These are phyloP conservation scores for Lasiosphaeria miniovina DNA, from an alignment of 495 filamentous ascomycete genomes.

Conservation along the genomic window DNA sequence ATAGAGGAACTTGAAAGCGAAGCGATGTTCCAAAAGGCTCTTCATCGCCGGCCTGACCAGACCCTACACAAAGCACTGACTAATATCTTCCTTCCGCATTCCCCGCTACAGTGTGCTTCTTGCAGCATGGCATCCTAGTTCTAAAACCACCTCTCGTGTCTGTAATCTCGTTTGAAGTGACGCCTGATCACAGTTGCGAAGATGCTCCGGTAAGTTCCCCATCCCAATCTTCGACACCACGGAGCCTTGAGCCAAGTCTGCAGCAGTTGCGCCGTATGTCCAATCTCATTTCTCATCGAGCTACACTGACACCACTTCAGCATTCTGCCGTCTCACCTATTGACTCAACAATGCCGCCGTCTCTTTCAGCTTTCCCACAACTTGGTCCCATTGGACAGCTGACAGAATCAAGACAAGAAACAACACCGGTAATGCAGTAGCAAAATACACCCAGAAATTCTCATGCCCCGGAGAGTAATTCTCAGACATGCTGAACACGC, in stretches of 20 bases:
- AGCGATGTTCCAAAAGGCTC: too few relatives aligned
- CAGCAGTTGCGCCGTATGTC: conserved; percentile 4
- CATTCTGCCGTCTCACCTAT: conserved; percentile 1
- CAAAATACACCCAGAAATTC: conserved; percentile 16
- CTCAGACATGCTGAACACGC: conserved; percentile 36
- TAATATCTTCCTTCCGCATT: too few relatives aligned
- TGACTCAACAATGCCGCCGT: conserved; percentile 2
- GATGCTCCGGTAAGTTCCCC: conserved; percentile 1
- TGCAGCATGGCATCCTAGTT: too few relatives aligned
- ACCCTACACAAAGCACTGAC: too few relatives aligned
- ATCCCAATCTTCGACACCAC: conserved; percentile 7
- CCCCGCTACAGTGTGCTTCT: too few relatives aligned
- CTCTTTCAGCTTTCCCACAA: conserved; percentile 8
- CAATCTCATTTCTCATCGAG: conserved; percentile 6
- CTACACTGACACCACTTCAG: conserved; percentile 5
- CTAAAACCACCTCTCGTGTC: too few relatives aligned
- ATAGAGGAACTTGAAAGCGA: too few relatives aligned
- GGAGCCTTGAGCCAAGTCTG: conserved; percentile 6
- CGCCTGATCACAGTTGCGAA: too few relatives aligned
- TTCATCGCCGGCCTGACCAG: too few relatives aligned
- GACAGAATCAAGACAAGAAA: conserved; percentile 12
- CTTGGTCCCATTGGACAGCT: conserved; percentile 11
- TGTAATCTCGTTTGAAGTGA: too few relatives aligned
- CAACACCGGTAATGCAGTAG: conserved; percentile 12
- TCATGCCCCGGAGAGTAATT: conserved; percentile 8